Evolutionary conservation across 441 rosid genomes (phyloP), one percentile per base, ranked within the genome.

Genomic region (Geranium incanum): DNA sequence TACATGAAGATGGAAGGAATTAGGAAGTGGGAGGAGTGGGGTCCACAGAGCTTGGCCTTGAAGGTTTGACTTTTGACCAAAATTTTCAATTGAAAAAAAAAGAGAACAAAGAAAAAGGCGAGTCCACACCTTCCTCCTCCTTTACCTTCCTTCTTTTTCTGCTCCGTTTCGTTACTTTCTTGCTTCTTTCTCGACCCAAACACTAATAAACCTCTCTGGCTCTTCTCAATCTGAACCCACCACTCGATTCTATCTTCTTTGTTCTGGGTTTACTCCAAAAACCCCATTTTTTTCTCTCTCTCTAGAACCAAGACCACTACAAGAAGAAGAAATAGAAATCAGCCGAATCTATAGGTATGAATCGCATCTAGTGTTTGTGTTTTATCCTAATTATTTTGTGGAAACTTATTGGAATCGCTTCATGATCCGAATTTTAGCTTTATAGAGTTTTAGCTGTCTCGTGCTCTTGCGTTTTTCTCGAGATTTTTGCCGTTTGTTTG

Each of bases 21-120:
- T n/a, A 13, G 15, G 57, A 50, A n/a, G 60, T 52, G 60, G 60
- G 60, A 1, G 57, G 11, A n/a, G 60, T 52, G 60, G 60, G 60
- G 60, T 52, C 60, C 60, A 15, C 60, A 13, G 1, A n/a, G 19
- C 60, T 52, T 52, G 60, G 55, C 55, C 55, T 48, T 48, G 13
- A 48, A 48, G 60, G 60, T 13, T 52, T 52, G 60, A 52, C 60
- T 52, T 52, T 52, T 52, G 60, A 52, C 60, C 60, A 16, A 52
- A 48, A 13, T 52, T 52, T 5, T 16, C 5, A 52, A 13, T 52
- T n/a, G 16, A 52, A 52, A 52, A 52, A 4, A 12, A 15, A 15
- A 3, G n/a, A 5, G 3, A 52, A 52, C 6, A 0, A 11, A 45
- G 52, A 52, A 16, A 16, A 52, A 52, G 60, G 5, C 60, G 60